Base-by-base conservation (phyloP, 805 yeast genomes). In the Metschnikowia amazonensis region DNA sequence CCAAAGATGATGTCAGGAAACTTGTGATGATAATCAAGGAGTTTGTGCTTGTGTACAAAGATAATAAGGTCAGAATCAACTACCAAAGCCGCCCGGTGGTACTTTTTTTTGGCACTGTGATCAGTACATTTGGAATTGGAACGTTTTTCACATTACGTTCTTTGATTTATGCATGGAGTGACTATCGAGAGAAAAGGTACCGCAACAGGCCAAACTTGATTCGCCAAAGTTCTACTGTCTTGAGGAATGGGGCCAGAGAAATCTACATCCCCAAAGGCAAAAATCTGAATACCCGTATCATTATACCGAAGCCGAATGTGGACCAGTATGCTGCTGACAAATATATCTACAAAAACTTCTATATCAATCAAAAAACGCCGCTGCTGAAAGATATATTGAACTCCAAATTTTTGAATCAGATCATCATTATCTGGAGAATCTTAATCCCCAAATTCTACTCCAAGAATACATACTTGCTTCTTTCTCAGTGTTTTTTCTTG, bases 371-470 rank as follows among this genome's bases (percentile, higher is more conserved):
- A 52, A 57, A 55, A 28, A 43, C 59, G 46, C 60, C 59, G 45
- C 60, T 53, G 47, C 68, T 61, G 48, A 60, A 59, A 33, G 60
- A 58, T 35, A 49, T 71, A 16, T 57, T 76, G 45, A 78, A 82
- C 58, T 82, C 88, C 21, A 77, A 77, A 55, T 87, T 89, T 56
- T 64, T 87, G 48, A 79, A 80, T 49, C 95, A 89, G 67, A 67
- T 89, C 51, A 69, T 71, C 32, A 85, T 90, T 28, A 77, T 90
- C 33, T 85, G 95, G 84, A 76, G 80, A 56, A 85, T 90, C 32
- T 69, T 90, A 53, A 80, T 89, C n/a, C 97, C 97, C 0, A 78
- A 77, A 43, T 60, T 85, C 49, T 74, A 77, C 48, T 80, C 86
- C 51, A 81, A 79, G 57, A 88, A 87, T 58, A 74, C 89, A 0